Evolutionary conservation across 257 asterid species (phyloP).

Genomic region (Plectranthus barbatus): DNA sequence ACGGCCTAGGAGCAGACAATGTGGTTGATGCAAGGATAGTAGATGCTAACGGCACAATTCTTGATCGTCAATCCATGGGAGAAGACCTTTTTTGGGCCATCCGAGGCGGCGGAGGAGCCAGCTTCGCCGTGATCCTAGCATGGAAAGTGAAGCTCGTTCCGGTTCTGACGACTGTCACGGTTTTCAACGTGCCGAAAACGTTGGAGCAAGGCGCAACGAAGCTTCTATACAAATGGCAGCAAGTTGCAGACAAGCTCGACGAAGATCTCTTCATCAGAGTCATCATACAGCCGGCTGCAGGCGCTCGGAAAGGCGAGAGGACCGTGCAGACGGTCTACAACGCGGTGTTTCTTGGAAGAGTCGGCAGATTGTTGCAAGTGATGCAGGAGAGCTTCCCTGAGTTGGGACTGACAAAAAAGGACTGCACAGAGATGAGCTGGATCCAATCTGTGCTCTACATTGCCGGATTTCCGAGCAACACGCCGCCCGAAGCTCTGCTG

Average conservation of each 20-base stretch:
- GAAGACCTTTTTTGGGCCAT: no score
- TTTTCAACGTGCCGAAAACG: conserved; percentile 46
- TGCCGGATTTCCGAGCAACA: conserved; percentile 40
- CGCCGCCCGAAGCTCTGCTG: conserved; percentile 47
- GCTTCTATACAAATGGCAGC: conserved; percentile 57
- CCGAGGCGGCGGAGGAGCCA: no score
- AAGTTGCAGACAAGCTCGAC: conserved; percentile 40
- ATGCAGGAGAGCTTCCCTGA: conserved; percentile 48
- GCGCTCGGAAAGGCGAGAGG: conserved; percentile 27
- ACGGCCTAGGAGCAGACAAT: conserved; percentile 56
- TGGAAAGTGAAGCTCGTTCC: conserved; percentile 52
- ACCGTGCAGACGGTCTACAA: conserved; percentile 39
- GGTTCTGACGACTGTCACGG: conserved; percentile 45
- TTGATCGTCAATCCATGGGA: no score
- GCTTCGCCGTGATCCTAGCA: conserved; percentile 47
- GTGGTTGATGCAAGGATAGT: conserved; percentile 49
- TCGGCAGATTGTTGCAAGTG: conserved; percentile 29
- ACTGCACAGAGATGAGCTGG: conserved; percentile 61
- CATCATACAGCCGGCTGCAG: conserved; percentile 27
- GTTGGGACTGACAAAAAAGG: conserved; percentile 35
- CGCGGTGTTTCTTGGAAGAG: conserved; percentile 40
- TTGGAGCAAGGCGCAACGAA: conserved; percentile 41
- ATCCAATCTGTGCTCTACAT: conserved; percentile 46
- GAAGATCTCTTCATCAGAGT: conserved; percentile 52
- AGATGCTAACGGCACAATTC: no score